Evolutionary conservation across 2,329 filamentous ascomycete species (phyloP).

Genomic region (Dothistroma septosporum): DNA sequence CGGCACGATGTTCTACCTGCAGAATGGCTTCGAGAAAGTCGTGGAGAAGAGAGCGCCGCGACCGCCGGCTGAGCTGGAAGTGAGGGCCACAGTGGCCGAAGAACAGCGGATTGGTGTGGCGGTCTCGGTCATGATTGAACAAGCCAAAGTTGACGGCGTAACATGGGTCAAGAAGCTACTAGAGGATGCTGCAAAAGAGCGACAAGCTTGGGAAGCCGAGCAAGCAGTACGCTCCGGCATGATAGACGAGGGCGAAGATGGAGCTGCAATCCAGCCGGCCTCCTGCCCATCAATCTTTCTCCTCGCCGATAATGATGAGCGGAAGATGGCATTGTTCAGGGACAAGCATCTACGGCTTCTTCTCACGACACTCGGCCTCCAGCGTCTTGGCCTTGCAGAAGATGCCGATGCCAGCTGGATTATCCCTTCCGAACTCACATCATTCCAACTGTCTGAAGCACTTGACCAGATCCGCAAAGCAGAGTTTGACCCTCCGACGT

Average conservation of each 20-base stretch:
- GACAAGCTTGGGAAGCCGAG: slow-evolving; percentile 71
- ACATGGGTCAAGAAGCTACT: slow-evolving; percentile 76
- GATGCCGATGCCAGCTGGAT: slow-evolving; percentile 74
- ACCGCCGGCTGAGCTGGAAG: slow-evolving; percentile 76
- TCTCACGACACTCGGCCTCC: slow-evolving; percentile 70
- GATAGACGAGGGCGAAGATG: slow-evolving; percentile 28
- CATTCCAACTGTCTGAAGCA: slow-evolving; percentile 62
- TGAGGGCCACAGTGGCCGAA: slow-evolving; percentile 65
- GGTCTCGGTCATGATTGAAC: slow-evolving; percentile 74
- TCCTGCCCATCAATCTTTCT: slow-evolving; percentile 53
- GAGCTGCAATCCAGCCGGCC: slow-evolving; percentile 28
- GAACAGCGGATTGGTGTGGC: slow-evolving; percentile 70
- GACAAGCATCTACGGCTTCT: slow-evolving; percentile 83
- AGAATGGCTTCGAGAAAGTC: slow-evolving; percentile 85
- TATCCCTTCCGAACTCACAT: slow-evolving; percentile 62
- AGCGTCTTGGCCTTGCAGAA: slow-evolving; percentile 63
- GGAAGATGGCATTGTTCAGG: slow-evolving; percentile 75
- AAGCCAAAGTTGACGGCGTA: slow-evolving; percentile 70
- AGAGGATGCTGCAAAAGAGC: slow-evolving; percentile 63
- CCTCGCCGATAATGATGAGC: slow-evolving; percentile 61
- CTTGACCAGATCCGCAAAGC: slow-evolving; percentile 71
- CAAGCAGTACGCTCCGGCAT: slow-evolving; percentile 56
- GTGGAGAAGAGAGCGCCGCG: slow-evolving; percentile 60
- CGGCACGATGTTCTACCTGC: slow-evolving; percentile 77
- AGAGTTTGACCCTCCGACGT: slow-evolving; percentile 71